Base-by-base conservation (phyloP, 148 eudicot genomes). In the Polygonum maritimum region DNA sequence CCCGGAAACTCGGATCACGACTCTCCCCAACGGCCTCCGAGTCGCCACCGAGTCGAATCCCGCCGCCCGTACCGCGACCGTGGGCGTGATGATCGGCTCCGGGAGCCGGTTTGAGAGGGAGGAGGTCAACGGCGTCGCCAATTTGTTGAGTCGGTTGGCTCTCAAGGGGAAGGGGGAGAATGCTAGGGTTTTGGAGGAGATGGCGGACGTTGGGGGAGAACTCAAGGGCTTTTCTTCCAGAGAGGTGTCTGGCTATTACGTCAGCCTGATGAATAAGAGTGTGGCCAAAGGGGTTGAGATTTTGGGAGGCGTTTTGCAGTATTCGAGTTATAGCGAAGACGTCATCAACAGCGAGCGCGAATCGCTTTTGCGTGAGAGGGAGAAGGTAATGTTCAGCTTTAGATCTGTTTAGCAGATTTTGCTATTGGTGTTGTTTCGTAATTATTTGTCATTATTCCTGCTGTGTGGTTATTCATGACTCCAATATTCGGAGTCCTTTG, bases 1-100 rank as follows among this genome's bases (percentile, higher is more conserved):
- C 19, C 96, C 92, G 0, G 57, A 48, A 3, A 91, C 92, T 44
- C 74, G 78, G 2, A 26, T 89, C 79, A 89, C 96, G 8, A 91
- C 87, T 7, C 89, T 91, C 69, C 89, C 89, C 1, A 78, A 80
- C 79, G 96, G 96, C 41, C 87, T 91, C 55, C 89, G 92, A 0
- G 79, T 91, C 40, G 96, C 96, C 44, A 91, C 91, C 45, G 92
- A 87, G 63, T 86, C 91, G 0, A 77, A 80, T 35, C 88, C 86
- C n/a, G 79, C 91, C n/a, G 71, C 86, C 0, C 69, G 74, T 9
- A 81, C 96, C 2, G 92, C 49, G 2, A 48, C 15, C 15, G 49
- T 48, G 0, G 15, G 15, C 15, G 67, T 60, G 16, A n/a, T 77
- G 22, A 78, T 80, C 5, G 73, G 74, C 22, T 82, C 85, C 0